Evolutionary conservation across 805 yeast genomes (phyloP), one percentile per base, ranked within the genome.

Genomic region (Diddensiella santjacobensis): DNA sequence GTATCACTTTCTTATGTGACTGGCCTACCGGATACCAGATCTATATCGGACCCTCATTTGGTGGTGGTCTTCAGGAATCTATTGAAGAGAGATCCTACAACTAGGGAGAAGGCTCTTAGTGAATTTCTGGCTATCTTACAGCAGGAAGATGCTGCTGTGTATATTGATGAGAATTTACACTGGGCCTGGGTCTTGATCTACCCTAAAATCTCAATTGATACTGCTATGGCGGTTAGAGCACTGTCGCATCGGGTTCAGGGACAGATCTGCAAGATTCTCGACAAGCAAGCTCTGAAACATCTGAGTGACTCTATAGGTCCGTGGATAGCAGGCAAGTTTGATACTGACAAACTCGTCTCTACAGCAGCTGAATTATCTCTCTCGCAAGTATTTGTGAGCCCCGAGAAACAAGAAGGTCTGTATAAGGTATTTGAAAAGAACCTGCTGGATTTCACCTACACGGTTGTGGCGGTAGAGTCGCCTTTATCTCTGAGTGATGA

Each of bases 71-170:
- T 89, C 71, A 89, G 85, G 61, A 79, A 85, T 6, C 65, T 90
- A 43, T 62, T 84, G 62, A 90, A 89, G 65, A 79, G 84, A 60
- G 96, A 89, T 59, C 76, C 83, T 4, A 81, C 80, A n/a, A 91
- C 98, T 0, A 85, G 82, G 60, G 96, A 87, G 57, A 86, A 83
- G 61, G 88, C 93, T 1, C 69, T 88, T 22, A 61, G 55, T 3
- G 95, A 85, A 37, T 61, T 84, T 24, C 57, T 71, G 2, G 58
- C 63, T 2, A 59, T 66, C 24, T 52, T 77, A 2, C 61, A 58
- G 41, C 50, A 62, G 26, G 50, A 57, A 3, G 39, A 48, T 15
- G 35, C 24, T n/a, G 35, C 22, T 3, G 23, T 41, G 3, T 11
- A 19, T 24, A 60, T 71, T n/a, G 82, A 83, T 52, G 85, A 81